Base-by-base conservation (phyloP, 2,329 filamentous ascomycete species). In the Pseudogymnoascus sp. region DNA sequence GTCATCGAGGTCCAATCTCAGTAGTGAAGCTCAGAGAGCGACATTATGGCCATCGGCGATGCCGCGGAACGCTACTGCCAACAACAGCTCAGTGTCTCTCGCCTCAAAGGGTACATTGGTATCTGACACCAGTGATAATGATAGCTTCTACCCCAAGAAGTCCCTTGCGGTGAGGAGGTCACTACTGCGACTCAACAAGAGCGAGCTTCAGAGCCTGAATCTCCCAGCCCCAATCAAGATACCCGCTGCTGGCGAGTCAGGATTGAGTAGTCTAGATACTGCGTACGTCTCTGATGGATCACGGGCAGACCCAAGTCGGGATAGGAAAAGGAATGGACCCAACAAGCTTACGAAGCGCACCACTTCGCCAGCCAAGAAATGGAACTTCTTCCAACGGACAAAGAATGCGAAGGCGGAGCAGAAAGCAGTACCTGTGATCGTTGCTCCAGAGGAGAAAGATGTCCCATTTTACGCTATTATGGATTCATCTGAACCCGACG, bases 391-490 rank as follows among this genome's bases (percentile, higher is more conserved):
- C 65, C 78, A 83, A 57, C 77, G 83, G 54, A 81, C 81, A 0
- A 80, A 83, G 30, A 77, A 72, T 30, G 60, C 16, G 54, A 62
- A 37, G 25, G 47, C 1, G 58, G 69, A 18, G 39, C 47, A 2
- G 62, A 54, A 57, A 20, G 8, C 73, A 2, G 75, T 82, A n/a
- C 69, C 78, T 0, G 78, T 79, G 2, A 76, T 81, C 1, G 76
- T 81, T n/a, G 77, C 79, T 43, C 69, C 74, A 12, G 75, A 79
- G 0, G 76, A 77, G 60, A 77, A 76, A 63, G 74, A 81, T 0
- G 72, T 84, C 6, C 78, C 84, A 1, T 86, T 83, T 65, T 86
- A 87, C 67, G 78, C 84, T 6, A 82, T 86, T 70, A 79, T 86
- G 69, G 83, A 86, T 67, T 80, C 79, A 2, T 79, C 82, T 0